Percentiles rank a stretch among this genome's conserved stretches.
Evolutionary conservation across 2,329 filamentous ascomycete species (phyloP).

Genomic region (Xylariaceae sp.): DNA sequence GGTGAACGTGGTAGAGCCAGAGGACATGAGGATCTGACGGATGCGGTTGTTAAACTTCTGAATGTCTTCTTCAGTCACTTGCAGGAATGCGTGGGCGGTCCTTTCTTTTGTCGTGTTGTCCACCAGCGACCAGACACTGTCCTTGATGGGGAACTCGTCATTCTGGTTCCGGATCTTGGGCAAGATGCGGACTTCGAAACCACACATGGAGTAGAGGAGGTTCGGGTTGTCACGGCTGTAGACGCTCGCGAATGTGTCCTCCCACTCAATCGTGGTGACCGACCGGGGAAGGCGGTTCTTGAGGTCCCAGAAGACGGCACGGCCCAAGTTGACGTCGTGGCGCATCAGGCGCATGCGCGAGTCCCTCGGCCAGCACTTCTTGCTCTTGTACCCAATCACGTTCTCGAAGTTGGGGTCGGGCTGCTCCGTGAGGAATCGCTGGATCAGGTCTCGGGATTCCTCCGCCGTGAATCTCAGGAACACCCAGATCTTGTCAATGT

Average conservation of each 20-base stretch:
- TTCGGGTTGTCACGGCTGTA: conserved; percentile 99
- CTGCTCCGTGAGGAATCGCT: conserved; percentile 95
- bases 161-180: conserved; percentile 93
- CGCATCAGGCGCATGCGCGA: conserved; percentile 98
- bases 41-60: conserved; percentile 99
- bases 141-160: conserved; percentile 94
- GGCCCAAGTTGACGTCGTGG: conserved; percentile 94
- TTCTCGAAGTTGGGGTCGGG: conserved; percentile 99
- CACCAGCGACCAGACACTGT: conserved; percentile 96
- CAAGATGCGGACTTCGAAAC: conserved; percentile 93
- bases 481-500: conserved; percentile 98
- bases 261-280: conserved; percentile 97
- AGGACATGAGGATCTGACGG: conserved; percentile 97
- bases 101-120: conserved; percentile 96
- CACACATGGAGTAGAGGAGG: conserved; percentile 93
- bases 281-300: conserved; percentile 95
- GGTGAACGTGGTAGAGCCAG: conserved; percentile 97
- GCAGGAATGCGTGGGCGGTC: conserved; percentile 93
- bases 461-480: conserved; percentile 92
- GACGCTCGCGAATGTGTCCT: conserved; percentile 95
- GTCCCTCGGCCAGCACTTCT: conserved; percentile 98
- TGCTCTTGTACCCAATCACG: conserved; percentile 97
- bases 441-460: conserved; percentile 91
- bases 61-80: conserved; percentile 96
- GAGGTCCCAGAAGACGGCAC: conserved; percentile 97